A percentile compares a stretch with the other conserved stretches of the same genome.
phyloP scores from a whole-genome alignment of 352 stramenopile genomes.

The Globisporangium spiculum region DNA sequence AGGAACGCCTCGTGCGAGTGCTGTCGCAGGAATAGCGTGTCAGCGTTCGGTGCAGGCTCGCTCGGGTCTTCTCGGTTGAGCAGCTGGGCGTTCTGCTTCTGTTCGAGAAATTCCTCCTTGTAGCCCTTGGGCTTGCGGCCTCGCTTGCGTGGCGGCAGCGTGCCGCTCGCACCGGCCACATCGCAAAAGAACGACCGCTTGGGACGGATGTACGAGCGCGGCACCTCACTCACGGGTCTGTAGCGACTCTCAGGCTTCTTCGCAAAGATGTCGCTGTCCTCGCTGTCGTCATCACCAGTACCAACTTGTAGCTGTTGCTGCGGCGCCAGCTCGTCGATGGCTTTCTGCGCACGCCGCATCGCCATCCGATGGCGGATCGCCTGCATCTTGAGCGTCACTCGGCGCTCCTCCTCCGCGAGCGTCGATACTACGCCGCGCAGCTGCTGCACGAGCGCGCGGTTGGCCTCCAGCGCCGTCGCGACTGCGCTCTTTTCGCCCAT shows the following conservation, averaged over 20 bases:
- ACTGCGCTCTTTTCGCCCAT: slow-evolving; percentile 1
- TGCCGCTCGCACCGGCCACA: slow-evolving; percentile 16
- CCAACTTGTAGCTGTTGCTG: slow-evolving; percentile 17
- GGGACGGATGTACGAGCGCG: slow-evolving; percentile 58
- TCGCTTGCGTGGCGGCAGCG: slow-evolving; percentile 19
- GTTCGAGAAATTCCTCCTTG: slow-evolving; percentile 14
- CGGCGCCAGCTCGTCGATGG: slow-evolving; percentile 27
- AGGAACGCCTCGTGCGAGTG: slow-evolving; percentile 64
- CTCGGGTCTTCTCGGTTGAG: slow-evolving; percentile 13
- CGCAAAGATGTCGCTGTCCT: slow-evolving; percentile 24
- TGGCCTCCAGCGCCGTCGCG: slow-evolving; percentile 33
- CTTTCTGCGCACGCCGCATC: slow-evolving; percentile 43
- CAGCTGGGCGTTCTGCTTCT: slow-evolving; percentile 4
- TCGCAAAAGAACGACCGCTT: slow-evolving; percentile 65
- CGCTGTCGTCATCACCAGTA: neutral
- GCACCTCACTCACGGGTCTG: slow-evolving; percentile 27
- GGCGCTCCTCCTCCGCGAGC: slow-evolving; percentile 37
- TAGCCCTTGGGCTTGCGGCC: slow-evolving; percentile 25
- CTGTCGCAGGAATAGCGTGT: slow-evolving; percentile 46
- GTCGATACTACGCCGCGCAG: slow-evolving; percentile 29
- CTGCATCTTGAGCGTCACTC: slow-evolving; percentile 36
- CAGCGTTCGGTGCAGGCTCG: slow-evolving; percentile 48
- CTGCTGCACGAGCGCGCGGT: slow-evolving; percentile 42
- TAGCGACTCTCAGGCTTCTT: slow-evolving; percentile 31
- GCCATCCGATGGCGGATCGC: slow-evolving; percentile 49